These are phyloP conservation scores for Evansstolkia leycettana DNA, from an alignment of 495 filamentous ascomycete genomes.

Conservation along the genomic window DNA sequence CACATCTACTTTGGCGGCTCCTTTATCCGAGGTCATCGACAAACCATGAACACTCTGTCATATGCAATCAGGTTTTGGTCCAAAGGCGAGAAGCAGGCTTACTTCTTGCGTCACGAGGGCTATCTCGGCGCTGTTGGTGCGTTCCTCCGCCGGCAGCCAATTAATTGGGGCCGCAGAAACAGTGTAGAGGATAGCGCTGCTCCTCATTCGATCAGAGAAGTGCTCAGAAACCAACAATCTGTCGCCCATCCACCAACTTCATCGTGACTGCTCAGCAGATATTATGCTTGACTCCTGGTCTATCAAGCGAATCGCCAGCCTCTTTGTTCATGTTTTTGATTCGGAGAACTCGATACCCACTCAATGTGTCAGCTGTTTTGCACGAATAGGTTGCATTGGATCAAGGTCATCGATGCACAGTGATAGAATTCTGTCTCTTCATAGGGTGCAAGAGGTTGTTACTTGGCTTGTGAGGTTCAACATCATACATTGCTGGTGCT, in stretches of 20 bases:
- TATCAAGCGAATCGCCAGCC: no score
- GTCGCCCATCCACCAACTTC: background rate
- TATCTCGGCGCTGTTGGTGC: slow-evolving; percentile 95
- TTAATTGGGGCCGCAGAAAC: slow-evolving; percentile 80
- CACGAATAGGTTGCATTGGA: no score
- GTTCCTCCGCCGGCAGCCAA: slow-evolving; percentile 81
- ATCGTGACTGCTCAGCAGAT: no score
- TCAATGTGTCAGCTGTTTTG: no score
- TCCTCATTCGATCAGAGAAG: slow-evolving; percentile 13
- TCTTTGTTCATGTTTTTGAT: no score
- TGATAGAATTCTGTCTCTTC: no score
- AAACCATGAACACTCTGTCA: slow-evolving; percentile 93
- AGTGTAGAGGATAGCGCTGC: slow-evolving; percentile 44
- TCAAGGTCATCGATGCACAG: no score
- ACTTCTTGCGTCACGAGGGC: slow-evolving; percentile 91
- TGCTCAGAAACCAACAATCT: background rate
- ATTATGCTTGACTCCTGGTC: no score
- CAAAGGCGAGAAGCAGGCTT: slow-evolving; percentile 85
- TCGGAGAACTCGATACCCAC: no score
- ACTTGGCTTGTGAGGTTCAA: no score
- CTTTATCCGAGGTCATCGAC: slow-evolving; percentile 90
- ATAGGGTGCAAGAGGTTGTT: no score
- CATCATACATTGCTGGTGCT: no score
- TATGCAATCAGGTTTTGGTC: slow-evolving; percentile 98
- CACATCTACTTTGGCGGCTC: slow-evolving; percentile 96